Evolutionary conservation across 352 stramenopile genomes (phyloP), one percentile per base, ranked within the genome.

Genomic region (Globisporangium heterothallicum): DNA sequence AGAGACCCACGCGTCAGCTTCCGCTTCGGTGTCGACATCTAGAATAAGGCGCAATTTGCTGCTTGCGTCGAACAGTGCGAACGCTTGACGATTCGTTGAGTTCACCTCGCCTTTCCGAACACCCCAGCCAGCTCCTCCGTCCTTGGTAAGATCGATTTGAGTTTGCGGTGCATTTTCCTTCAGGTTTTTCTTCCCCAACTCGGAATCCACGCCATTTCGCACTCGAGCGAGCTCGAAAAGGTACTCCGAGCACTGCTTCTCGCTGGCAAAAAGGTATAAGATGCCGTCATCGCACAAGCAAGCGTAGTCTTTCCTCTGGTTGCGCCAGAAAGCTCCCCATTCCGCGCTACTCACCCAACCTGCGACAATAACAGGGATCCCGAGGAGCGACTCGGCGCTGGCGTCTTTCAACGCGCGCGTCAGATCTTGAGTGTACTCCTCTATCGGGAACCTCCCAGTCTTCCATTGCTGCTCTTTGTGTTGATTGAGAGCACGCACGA

Each of bases 311-410:
- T 58, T 64, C 6, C 70, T 59, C 49, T 87, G 68, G 40, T 76
- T 76, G 32, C 79, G 77, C 79, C 79, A 90, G 34, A 86, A 70
- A 0, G 70, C 66, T 4, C 74, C 59, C 79, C 79, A 90, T 43
- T 86, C 70, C 19, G 68, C 72, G 32, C 69, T 74, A 9, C 75
- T 58, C 9, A 90, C 72, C 56, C 71, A 84, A 0, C 78, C 74
- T 36, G 77, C 56, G 49, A 73, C 60, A 25, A 78, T 35, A 2
- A 75, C 47, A 2, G 62, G 56, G 4, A 16, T 46, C 64, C 49
- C 2, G 30, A 42, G 24, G 49, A 52, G 26, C 51, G 43, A 45
- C 53, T 64, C 53, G 62, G 55, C 22, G 7, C 36, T n/a, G 5
- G 40, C 38, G 25, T 43, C 51, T 63, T 18, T 64, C 53, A 49